Evolutionary conservation across 2,329 filamentous ascomycete genomes (phyloP), one percentile per base, ranked within the genome.

Genomic region (Stachybotrys chlorohalonatus): DNA sequence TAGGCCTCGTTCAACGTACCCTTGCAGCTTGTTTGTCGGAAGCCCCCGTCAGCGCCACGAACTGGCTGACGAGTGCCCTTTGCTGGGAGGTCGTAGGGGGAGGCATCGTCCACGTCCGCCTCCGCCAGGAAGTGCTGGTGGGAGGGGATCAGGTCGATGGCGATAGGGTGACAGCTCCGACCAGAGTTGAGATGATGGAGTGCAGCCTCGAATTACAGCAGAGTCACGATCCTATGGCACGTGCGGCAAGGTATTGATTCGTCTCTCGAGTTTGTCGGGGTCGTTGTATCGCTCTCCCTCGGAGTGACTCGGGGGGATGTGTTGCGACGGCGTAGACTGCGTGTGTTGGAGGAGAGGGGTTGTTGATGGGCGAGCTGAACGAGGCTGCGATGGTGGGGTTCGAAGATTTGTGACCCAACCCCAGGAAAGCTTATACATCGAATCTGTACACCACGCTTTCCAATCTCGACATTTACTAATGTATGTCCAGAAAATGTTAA

Each of bases 11-110:
- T 42, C 36, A 42, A 73, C 74, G 60, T 72, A 79, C 77, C 66
- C 71, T 70, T 55, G 68, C 66, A 42, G 77, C 76, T 39, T 66
- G 69, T 56, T 73, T 71, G 53, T 77, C 76, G 15, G 67, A 65
- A 15, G 71, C 69, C 39, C 75, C 75, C 11, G 77, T 79, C 50
- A 74, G 61, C 52, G 65, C 58, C 52, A 73, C 63, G 58, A 80
- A 79, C 63, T 77, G 68, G 52, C 63, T 59, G 56, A 72, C 64
- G 60, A 74, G 55, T 47, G 66, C 63, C 67, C 72, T 75, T 60
- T 77, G 71, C 57, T 71, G 68, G 51, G 71, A 59, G 42, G 64
- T 57, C 45, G 70, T 67, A 49, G 66, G 63, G 36, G 70, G 68
- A 55, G 72, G 66, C 73, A 74, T 73, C 53, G 52, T 64, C 24